Evolutionary conservation across 163 green algal species (phyloP).

Genomic region (Coccomyxa subellipsoidea): DNA sequence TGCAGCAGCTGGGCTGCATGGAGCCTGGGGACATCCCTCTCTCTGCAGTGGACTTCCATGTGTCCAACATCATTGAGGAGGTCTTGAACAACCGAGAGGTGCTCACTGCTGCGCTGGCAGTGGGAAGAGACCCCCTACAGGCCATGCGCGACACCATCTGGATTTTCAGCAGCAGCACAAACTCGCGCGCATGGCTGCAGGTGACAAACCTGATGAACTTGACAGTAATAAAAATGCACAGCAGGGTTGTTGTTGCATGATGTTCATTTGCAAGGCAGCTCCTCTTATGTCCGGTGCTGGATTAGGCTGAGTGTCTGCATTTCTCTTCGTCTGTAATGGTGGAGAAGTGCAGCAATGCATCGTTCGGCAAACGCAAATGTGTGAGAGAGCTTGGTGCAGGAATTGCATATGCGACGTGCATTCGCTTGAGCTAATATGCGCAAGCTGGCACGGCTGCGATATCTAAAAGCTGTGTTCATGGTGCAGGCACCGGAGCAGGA

Average conservation of each 20-base stretch:
- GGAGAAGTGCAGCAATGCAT: too few species aligned
- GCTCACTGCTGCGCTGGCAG: not conserved
- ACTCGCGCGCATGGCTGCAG: not conserved
- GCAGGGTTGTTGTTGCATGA: too few species aligned
- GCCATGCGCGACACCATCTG: not conserved
- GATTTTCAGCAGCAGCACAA: not conserved
- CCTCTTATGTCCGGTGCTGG: too few species aligned
- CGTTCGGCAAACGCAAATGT: too few species aligned
- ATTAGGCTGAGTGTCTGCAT: too few species aligned
- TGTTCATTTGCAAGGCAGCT: too few species aligned
- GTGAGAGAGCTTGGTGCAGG: too few species aligned
- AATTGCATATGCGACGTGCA: too few species aligned
- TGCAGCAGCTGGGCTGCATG: conserved; percentile 11
- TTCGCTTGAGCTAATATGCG: too few species aligned
- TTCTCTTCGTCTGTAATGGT: too few species aligned
- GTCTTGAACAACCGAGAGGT: conserved; percentile 14
- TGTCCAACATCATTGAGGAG: conserved; percentile 41
- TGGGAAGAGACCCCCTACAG: not conserved
- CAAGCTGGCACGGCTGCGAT: not conserved
- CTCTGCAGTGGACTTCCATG: conserved; percentile 58
- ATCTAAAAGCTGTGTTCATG: not conserved
- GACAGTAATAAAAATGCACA: too few species aligned
- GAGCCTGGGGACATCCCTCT: conserved; percentile 41
- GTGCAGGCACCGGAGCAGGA: not conserved
- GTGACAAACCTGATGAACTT: not conserved